Evolutionary conservation across 75 land plant genomes (phyloP).

Genomic region (Chamaecyparis obtusa): DNA sequence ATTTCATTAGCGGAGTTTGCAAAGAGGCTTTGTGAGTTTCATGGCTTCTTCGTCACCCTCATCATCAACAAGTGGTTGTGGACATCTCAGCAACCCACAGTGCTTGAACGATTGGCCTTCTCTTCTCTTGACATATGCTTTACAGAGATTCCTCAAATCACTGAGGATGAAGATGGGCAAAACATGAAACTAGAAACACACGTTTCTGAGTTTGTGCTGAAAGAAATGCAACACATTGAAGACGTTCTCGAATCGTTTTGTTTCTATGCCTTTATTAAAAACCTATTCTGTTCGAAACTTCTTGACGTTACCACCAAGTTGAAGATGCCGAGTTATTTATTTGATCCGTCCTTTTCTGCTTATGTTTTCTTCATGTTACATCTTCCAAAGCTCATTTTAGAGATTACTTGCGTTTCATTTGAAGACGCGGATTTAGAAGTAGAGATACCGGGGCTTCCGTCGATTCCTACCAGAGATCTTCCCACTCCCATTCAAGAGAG

Average conservation of each 20-base stretch:
- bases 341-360: background rate
- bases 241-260: background rate
- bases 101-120: no score
- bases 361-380: background rate
- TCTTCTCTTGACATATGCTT: no score
- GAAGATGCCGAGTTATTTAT: no score
- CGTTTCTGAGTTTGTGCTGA: no score
- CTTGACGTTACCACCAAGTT: background rate
- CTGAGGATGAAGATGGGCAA: no score
- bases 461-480: background rate
- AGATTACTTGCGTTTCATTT: background rate
- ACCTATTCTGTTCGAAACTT: background rate
- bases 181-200: no score
- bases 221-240: no score
- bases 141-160: no score
- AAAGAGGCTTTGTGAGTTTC: background rate
- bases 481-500: slow-evolving; percentile 30
- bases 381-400: background rate
- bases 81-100: no score
- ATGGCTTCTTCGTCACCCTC: background rate
- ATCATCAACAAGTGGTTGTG: background rate
- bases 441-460: background rate
- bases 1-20: background rate
- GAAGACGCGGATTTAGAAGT: background rate
- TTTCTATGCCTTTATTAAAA: slow-evolving; percentile 12